A percentile compares a stretch with the other conserved stretches of the same genome.
These are phyloP conservation scores for Fusarium drepaniforme DNA, from an alignment of 2,329 filamentous ascomycete species.

Conservation along the genomic window DNA sequence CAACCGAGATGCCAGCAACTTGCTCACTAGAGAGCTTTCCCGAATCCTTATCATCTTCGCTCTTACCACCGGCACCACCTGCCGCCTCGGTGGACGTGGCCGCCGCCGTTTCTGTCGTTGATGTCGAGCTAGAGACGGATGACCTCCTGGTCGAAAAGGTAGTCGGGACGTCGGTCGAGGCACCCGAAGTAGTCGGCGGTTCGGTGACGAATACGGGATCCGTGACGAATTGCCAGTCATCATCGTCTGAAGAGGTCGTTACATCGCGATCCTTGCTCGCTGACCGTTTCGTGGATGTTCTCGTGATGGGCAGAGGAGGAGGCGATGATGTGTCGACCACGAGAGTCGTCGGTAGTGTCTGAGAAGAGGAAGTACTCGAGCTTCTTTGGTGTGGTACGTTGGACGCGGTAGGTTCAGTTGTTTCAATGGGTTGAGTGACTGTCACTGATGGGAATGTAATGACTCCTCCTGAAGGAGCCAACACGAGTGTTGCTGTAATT, in stretches of 20 bases:
- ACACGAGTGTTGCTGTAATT: slow-evolving; percentile 68
- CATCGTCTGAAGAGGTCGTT: slow-evolving; percentile 2
- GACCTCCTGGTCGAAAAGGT: not conserved
- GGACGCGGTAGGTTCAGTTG: not conserved
- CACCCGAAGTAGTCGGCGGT: slow-evolving; percentile 16
- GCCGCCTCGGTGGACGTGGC: slow-evolving; percentile 30
- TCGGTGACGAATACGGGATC: slow-evolving; percentile 26
- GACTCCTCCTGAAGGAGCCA: slow-evolving; percentile 46
- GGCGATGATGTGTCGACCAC: slow-evolving; percentile 44
- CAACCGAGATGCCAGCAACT: slow-evolving; percentile 70
- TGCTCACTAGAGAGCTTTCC: slow-evolving; percentile 54
- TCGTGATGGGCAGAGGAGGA: slow-evolving; percentile 30
- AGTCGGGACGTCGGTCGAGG: slow-evolving; percentile 14
- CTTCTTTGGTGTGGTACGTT: slow-evolving; percentile 8
- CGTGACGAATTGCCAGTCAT: not conserved
- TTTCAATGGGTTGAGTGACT: slow-evolving; percentile 6
- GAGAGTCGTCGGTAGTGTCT: slow-evolving; percentile 44
- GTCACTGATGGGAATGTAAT: slow-evolving; percentile 45
- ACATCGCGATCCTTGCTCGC: slow-evolving; percentile 4
- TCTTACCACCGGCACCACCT: slow-evolving; percentile 27
- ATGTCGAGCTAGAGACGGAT: slow-evolving; percentile 11
- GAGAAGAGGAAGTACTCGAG: slow-evolving; percentile 20
- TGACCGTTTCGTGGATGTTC: slow-evolving; percentile 9
- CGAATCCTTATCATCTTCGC: slow-evolving; percentile 21
- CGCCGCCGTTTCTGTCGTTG: slow-evolving; percentile 25